A percentile compares a stretch with the other conserved stretches of the same genome.
These are phyloP conservation scores for Thoreauomyces humboldtii DNA, from an alignment of 192 early-diverging fungal genomes.

Conservation along the genomic window DNA sequence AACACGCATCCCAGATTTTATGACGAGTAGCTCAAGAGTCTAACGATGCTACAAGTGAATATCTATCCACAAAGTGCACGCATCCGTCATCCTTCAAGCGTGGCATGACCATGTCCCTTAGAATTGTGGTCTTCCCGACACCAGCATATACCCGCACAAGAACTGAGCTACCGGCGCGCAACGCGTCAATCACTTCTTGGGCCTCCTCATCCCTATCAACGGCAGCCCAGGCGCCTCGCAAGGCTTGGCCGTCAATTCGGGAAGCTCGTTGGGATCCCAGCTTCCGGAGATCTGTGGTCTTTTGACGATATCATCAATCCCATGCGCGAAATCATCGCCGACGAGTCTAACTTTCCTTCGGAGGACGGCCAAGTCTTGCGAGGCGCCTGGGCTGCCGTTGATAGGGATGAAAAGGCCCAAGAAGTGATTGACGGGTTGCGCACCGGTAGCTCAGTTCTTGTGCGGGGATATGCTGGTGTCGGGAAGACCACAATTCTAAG, in stretches of 20 bases:
- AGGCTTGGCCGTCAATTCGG: no score
- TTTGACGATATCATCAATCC: background rate
- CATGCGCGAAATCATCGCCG: background rate
- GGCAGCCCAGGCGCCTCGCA: background rate
- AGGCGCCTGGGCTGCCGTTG: background rate
- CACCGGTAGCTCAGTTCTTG: background rate
- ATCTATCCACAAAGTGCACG: conserved; percentile 1
- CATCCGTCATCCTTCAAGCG: background rate
- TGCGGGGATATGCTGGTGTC: conserved; percentile 8
- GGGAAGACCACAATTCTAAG: background rate
- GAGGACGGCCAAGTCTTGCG: background rate
- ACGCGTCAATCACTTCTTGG: background rate
- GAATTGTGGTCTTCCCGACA: conserved; percentile 1
- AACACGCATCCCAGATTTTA: no score
- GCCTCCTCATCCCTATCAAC: background rate
- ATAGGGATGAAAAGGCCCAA: background rate
- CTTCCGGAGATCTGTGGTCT: background rate
- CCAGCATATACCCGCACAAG: conserved; percentile 3
- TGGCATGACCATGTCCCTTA: background rate
- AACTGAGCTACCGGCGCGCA: background rate
- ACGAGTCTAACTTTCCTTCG: background rate
- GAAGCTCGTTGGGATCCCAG: no score
- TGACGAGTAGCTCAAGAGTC: no score
- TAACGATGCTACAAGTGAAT: no score
- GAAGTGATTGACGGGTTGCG: background rate